Base-by-base conservation (phyloP, 1,284 basidiomycete species). In the Malassezia restricta region DNA sequence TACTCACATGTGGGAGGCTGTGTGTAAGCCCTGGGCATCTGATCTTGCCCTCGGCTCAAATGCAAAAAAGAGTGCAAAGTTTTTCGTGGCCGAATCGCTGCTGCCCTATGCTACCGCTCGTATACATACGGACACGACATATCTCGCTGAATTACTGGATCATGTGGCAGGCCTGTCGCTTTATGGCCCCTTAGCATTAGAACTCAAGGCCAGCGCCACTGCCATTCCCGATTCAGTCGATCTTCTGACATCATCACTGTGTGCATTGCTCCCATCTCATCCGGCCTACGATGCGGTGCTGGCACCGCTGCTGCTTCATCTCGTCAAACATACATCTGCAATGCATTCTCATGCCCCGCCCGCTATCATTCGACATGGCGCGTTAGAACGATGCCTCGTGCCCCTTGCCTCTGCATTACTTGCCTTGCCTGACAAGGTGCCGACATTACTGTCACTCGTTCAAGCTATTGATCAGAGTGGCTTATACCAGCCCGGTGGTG, bases 21-120 rank as follows among this genome's bases (percentile, higher is more conserved):
- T 64, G n/a, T 46, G 51, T 2, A 9, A 40, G 0, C 53, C 48
- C 12, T 66, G 63, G 63, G 40, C 35, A 0, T 56, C 53, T 1
- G 51, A 61, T 0, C 40, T 66, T 3, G 59, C 58, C 42, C 61
- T 63, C 15, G 64, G 64, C 14, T 43, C 52, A 1, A 66, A 66
- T 15, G 59, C 57, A 33, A 64, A 63, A 42, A 59, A 64, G 31
- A 64, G 62, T 15, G 51, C 57, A 39, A 61, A 62, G 30, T 55
- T 57, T 37, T 64, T 66, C 46, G 42, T 57, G 33, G 43, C 8
- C 24, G 48, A 35, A 20, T 48, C 54, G 8, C 32, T 66, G 1
- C 42, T 49, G 1, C 43, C 62, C 8, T 59, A 52, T 38, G 52
- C 49, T 3, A 9, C 33, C 6, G 49, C 49, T 8, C 44, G 8